These are phyloP conservation scores for Ustulina deusta DNA, from an alignment of 2,329 filamentous ascomycete species.

Conservation along the genomic window DNA sequence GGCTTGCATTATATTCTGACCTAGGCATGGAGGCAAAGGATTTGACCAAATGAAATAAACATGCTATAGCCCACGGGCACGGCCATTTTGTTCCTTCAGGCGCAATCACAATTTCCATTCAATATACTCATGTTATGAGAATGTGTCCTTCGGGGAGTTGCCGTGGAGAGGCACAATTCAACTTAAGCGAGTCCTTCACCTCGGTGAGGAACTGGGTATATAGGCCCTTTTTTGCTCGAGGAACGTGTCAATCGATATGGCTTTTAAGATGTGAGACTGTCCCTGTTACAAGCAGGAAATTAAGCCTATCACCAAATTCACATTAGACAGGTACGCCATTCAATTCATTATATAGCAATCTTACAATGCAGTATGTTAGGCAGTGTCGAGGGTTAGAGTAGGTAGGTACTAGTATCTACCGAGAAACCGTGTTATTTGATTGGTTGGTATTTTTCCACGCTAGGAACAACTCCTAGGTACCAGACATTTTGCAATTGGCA, in stretches of 20 bases:
- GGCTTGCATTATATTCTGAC: constrained; percentile 2
- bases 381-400: too few species aligned
- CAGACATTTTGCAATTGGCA: not conserved
- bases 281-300: not conserved
- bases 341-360: not conserved
- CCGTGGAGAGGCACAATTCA: not conserved
- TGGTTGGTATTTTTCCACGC: constrained; percentile 18
- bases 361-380: not conserved
- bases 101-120: not conserved
- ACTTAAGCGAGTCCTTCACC: not conserved
- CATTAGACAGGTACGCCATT: not conserved
- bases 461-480: not conserved
- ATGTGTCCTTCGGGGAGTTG: not conserved
- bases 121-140: not conserved
- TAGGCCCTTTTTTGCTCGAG: not conserved
- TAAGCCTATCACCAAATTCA: not conserved
- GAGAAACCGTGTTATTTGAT: constrained; percentile 31
- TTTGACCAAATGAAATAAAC: constrained; percentile 3
- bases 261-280: not conserved
- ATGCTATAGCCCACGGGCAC: constrained; percentile 6
- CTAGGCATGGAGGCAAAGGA: not conserved
- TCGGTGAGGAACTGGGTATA: not conserved
- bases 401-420: too few species aligned
- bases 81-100: not conserved
- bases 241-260: not conserved